Base-by-base conservation (phyloP, 352 stramenopile genomes). In the Phytophthora quininea region DNA sequence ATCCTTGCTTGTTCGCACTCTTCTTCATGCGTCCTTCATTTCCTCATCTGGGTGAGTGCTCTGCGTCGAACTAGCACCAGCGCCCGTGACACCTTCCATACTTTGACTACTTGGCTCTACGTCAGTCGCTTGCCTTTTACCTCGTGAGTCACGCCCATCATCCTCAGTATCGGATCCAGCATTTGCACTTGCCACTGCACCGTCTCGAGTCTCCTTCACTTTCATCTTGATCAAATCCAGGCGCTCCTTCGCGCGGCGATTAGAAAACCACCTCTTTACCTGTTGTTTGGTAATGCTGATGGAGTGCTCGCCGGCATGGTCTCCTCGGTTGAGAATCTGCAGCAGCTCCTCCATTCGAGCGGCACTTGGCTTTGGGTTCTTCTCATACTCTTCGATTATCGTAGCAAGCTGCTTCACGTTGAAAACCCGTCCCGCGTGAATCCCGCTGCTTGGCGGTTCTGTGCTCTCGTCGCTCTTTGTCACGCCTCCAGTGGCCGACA, bases 231-330 rank as follows among this genome's bases (percentile, higher is more conserved):
- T 84, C 46, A 93, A 66, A 59, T 93, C 88, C 32, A 87, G 69
- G 45, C 84, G 86, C 56, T 95, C 88, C 51, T 95, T 93, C 6
- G 84, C 83, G 37, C 88, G 84, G 31, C 86, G 85, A 62, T 91
- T 90, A 8, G 86, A 90, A 47, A 95, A 95, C 88, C 88, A 95
- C 47, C 78, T 90, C 74, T 93, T 89, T 68, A 95, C 84, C 58
- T 93, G 88, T 15, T 80, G 80, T 71, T 91, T 94, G 30, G 86
- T 93, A 37, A 95, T 79, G 10, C 76, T 75, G 27, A 70, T 73
- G 47, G 77, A 80, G 35, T 86, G 64, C 55, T 89, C 83, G 31
- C 90, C 83, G 0, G 71, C 82, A 47, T 93, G 84, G 50, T 92
- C 85, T 37, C 75, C 74, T 58, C 87, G 75, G 67, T 95, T 95